Conservation (phyloP, 768 basidiomycete species). For the Clavaria fumosa region DNA sequence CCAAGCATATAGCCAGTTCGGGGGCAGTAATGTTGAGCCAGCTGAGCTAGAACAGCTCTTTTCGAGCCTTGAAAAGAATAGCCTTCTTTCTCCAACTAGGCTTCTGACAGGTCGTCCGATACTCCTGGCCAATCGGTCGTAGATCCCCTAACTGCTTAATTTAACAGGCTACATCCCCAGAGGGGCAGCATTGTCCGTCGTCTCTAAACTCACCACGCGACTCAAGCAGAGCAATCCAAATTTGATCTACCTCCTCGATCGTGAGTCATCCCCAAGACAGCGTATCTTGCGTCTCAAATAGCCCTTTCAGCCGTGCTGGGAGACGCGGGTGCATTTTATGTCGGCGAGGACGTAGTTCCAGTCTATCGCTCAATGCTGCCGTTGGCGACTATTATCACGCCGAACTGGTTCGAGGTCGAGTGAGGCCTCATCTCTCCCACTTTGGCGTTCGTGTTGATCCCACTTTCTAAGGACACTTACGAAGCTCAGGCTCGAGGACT, state of each 20-base stretch:
- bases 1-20: conserved; percentile 68
- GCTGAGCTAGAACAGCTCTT: conserved; percentile 69
- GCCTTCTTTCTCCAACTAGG: conserved; percentile 53
- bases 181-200: conserved; percentile 56
- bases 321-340: conserved; percentile 80
- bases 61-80: conserved; percentile 54
- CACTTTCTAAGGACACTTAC: conserved; percentile 51
- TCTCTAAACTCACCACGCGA: conserved; percentile 45
- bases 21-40: conserved; percentile 66
- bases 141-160: background rate
- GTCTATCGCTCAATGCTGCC: conserved; percentile 68
- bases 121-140: background rate
- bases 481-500: conserved; percentile 47
- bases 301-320: conserved; percentile 71
- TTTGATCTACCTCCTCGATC: conserved; percentile 81
- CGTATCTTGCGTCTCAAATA: background rate
- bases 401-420: conserved; percentile 98
- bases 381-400: conserved; percentile 88
- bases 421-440: conserved; percentile 25
- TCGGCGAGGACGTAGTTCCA: conserved; percentile 73
- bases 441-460: conserved; percentile 12
- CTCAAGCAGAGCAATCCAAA: conserved; percentile 42
- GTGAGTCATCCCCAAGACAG: conserved; percentile 30
- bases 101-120: conserved; percentile 60
- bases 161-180: conserved; percentile 71